Percentiles rank a stretch among this genome's conserved stretches.
These are phyloP conservation scores for Sisymbrium altissimum DNA, from an alignment of 345 rosid species.

Conservation along the genomic window DNA sequence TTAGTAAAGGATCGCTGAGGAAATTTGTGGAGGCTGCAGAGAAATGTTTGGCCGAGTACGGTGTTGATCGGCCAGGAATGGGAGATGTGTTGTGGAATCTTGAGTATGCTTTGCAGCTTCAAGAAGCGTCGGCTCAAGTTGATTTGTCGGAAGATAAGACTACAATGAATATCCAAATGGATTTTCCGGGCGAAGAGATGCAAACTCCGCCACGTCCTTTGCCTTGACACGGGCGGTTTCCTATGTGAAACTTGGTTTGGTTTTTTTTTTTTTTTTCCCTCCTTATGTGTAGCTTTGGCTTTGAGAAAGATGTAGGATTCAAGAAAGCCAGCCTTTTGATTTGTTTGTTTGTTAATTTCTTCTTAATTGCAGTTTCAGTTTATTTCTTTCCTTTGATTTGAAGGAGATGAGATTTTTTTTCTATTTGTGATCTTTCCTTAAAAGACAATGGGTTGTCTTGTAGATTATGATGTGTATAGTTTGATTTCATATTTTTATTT, in stretches of 20 bases:
- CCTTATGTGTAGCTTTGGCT: conserved; percentile 18
- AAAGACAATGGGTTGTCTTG: conserved; percentile 14
- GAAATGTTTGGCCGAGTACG: conserved; percentile 80
- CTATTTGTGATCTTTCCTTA: neutral
- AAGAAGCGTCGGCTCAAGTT: conserved; percentile 50
- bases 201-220: conserved; percentile 6
- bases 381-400: conserved; percentile 3
- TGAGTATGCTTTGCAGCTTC: conserved; percentile 80
- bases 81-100: conserved; percentile 86
- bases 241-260: neutral
- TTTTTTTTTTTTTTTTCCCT: neutral
- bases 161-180: conserved; percentile 25
- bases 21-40: conserved; percentile 75
- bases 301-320: conserved; percentile 23
- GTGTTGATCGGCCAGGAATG: conserved; percentile 82
- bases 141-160: conserved; percentile 44
- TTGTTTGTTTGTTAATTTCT: neutral
- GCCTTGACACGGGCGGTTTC: conserved; percentile 5
- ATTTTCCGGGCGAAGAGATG: conserved; percentile 13
- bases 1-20: conserved; percentile 49
- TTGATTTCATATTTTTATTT: neutral
- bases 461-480: conserved; percentile 33
- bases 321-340: conserved; percentile 21
- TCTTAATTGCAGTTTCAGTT: conserved; percentile 24
- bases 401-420: conserved; percentile 18